Evolutionary conservation across 345 rosid species (phyloP), one percentile per base, ranked within the genome.

Genomic region (Arabidopsis suecica): DNA sequence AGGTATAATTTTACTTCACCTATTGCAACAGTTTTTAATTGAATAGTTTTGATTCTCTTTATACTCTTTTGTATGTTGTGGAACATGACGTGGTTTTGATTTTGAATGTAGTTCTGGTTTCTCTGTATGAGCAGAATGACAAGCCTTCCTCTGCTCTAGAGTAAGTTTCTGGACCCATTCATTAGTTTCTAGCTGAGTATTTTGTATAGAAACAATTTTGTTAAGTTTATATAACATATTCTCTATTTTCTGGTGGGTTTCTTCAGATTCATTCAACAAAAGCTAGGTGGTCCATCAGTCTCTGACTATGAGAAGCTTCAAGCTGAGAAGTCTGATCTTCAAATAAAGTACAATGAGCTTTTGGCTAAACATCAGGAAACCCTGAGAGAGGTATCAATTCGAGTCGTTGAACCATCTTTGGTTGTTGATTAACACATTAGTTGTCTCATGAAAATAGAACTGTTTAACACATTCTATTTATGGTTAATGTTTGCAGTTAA

Each of bases 131-230:
- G 84, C 92, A 94, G 74, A 86, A 88, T 80, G 97, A 91, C 78
- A 90, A 90, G 74, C 98, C 97, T 69, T 86, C 92, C 41, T 91
- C 97, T 57, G 97, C 96, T 60, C 79, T 86, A 61, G 98, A 94
- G 96, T 91, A 82, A 84, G 98, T 90, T 59, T 65, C 57, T 70
- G 6, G 14, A 50, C 61, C 48, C 25, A 0, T 57, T 2, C 33
- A 22, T 33, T 40, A 32, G 70, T 73, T 23, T 73, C 6, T 25
- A n/a, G 33, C n/a, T 58, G 6, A 20, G 22, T 71, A 25, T 50
- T 50, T 34, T 57, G 5, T 32, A 12, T 4, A 70, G 20, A 33
- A 10, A 28, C 7, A 45, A 45, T 25, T 20, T 18, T 45, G 49
- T 56, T n/a, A n/a, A n/a, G n/a, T n/a, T n/a, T n/a, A 63, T 16